These are phyloP conservation scores for Trichoderma lentiforme DNA, from an alignment of 2,329 filamentous ascomycete genomes.

Conservation along the genomic window DNA sequence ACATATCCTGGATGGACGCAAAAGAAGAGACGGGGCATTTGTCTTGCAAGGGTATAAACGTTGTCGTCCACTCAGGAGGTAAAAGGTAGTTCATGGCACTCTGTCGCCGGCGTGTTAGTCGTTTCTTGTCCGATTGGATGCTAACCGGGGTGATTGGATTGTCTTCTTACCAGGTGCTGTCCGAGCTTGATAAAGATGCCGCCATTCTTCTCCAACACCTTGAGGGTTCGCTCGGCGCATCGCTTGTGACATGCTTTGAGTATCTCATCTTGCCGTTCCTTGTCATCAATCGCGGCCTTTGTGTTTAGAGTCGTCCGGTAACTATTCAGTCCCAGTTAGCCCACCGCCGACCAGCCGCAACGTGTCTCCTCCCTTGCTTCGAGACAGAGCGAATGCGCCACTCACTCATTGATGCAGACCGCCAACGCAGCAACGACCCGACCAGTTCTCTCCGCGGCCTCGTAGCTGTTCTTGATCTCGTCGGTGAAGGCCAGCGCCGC, in stretches of 20 bases:
- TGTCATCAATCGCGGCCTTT: conserved; percentile 58
- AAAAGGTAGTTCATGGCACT: conserved; percentile 95
- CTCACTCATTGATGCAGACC: conserved; percentile 91
- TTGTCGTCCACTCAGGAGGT: conserved; percentile 87
- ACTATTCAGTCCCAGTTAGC: conserved; percentile 43
- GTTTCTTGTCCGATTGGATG: background rate
- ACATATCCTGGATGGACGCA: conserved; percentile 84
- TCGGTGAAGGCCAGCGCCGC: conserved; percentile 55
- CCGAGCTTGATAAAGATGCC: conserved; percentile 98
- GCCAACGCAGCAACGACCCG: conserved; percentile 72
- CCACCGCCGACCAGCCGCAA: background rate
- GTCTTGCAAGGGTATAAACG: conserved; percentile 94
- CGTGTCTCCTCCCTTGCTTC: background rate
- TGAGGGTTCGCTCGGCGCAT: conserved; percentile 83
- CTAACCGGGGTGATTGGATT: too few relatives aligned
- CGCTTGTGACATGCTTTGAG: conserved; percentile 85
- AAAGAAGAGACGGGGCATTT: conserved; percentile 90
- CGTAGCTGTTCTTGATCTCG: conserved; percentile 73
- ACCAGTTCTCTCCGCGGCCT: conserved; percentile 71
- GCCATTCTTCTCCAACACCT: conserved; percentile 89
- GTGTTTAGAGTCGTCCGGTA: conserved; percentile 82
- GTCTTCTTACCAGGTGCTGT: conserved; percentile 69
- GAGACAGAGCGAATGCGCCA: conserved; percentile 36
- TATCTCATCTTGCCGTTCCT: conserved; percentile 61
- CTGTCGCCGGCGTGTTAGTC: conserved; percentile 38